Percentiles rank a stretch among this genome's conserved stretches.
These are phyloP conservation scores for Macroventuria anomochaeta DNA, from an alignment of 2,329 filamentous ascomycete genomes.

Conservation along the genomic window DNA sequence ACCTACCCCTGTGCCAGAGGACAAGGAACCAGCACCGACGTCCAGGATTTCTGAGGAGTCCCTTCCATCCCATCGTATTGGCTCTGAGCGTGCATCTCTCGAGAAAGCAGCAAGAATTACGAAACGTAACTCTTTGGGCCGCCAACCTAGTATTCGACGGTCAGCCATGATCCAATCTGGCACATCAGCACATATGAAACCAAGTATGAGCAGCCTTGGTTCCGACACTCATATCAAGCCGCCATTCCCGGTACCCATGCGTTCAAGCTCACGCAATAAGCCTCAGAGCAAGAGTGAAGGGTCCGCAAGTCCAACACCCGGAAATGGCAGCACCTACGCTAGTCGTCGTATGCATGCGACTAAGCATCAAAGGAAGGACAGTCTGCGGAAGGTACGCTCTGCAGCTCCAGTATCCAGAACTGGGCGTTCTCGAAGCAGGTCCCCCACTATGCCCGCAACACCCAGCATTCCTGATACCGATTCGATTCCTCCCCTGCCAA, in stretches of 20 bases:
- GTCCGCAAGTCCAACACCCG: conserved; percentile 75
- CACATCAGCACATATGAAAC: conserved; percentile 73
- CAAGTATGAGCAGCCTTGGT: conserved; percentile 65
- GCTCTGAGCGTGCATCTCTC: conserved; percentile 42
- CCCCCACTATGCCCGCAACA: conserved; percentile 69
- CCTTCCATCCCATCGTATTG: conserved; percentile 24
- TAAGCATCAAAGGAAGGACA: conserved; percentile 59
- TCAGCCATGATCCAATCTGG: conserved; percentile 82
- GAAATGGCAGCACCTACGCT: conserved; percentile 49
- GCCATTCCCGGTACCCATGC: conserved; percentile 89
- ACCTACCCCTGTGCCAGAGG: conserved; percentile 52
- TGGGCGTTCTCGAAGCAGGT: conserved; percentile 54
- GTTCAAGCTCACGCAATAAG: conserved; percentile 83
- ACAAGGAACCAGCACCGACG: conserved; percentile 45
- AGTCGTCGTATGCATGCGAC: conserved; percentile 50
- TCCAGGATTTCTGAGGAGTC: conserved; percentile 44
- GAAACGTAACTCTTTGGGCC: conserved; percentile 43
- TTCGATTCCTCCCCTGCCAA: conserved; percentile 73
- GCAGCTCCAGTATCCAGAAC: conserved; percentile 70
- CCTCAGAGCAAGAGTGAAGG: conserved; percentile 75
- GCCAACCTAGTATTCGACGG: conserved; percentile 70
- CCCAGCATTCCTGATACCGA: conserved; percentile 74
- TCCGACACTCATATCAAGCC: conserved; percentile 59
- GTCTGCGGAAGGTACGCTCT: conserved; percentile 83
- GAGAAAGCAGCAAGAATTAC: conserved; percentile 46